A percentile compares a stretch with the other conserved stretches of the same genome.
phyloP scores from a whole-genome alignment of 202 grass and related monocot genomes.

The Bolboschoenoplectus hybrid region DNA sequence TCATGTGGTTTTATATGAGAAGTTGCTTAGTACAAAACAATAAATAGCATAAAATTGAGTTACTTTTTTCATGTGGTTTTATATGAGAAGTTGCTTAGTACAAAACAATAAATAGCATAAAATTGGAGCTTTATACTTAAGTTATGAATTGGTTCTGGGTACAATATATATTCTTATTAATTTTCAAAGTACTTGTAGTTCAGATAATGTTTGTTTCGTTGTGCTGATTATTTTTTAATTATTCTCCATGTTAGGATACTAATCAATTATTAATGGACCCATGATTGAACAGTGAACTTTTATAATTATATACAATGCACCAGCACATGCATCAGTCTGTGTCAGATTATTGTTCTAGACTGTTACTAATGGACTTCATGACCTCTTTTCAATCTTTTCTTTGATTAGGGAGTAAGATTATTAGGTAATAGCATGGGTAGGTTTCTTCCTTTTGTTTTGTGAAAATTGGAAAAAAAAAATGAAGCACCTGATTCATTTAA shows the following conservation, averaged over 20 bases:
- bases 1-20: neutral
- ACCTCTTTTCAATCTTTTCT: neutral
- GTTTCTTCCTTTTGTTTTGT: neutral
- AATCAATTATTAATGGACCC: neutral
- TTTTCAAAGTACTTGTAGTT: neutral
- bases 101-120: slow-evolving; percentile 16
- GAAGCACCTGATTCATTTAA: neutral
- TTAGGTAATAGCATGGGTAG: neutral
- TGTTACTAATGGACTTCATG: neutral
- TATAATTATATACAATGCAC: neutral
- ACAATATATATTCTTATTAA: neutral
- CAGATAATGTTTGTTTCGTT: neutral
- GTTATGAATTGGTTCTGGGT: neutral
- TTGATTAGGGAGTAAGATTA: neutral
- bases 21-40: neutral
- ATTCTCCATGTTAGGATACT: neutral
- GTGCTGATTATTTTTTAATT: neutral
- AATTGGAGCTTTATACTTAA: neutral
- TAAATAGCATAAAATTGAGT: slow-evolving; percentile 12
- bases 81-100: neutral
- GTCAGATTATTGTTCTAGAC: slow-evolving; percentile 15
- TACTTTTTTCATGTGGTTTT: neutral
- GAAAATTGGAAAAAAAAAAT: neutral
- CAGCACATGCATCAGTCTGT: neutral
- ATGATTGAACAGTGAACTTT: neutral